A percentile compares a stretch with the other conserved stretches of the same genome.
Conservation (phyloP, 331 rosid species). For the Prunus yedoensis region DNA sequence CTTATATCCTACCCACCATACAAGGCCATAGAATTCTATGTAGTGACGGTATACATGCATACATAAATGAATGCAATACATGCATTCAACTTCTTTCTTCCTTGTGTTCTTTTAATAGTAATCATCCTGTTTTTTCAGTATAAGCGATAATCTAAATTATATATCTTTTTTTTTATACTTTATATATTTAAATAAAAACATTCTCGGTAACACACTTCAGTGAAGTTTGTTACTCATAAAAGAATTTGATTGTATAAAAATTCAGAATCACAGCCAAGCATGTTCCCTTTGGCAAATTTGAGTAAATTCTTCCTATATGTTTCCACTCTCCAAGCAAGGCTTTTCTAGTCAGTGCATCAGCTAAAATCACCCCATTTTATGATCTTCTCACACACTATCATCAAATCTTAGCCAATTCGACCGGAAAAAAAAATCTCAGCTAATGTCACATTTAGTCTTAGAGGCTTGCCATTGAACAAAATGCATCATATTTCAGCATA, state of each 20-base stretch:
- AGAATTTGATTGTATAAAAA: background rate
- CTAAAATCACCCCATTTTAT: background rate
- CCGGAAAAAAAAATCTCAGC: background rate
- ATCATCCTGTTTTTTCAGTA: too few relatives aligned
- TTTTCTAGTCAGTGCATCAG: background rate
- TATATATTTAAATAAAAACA: background rate
- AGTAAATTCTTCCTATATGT: background rate
- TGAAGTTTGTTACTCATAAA: background rate
- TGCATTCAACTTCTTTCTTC: too few relatives aligned
- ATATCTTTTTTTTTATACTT: too few relatives aligned
- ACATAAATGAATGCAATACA: too few relatives aligned
- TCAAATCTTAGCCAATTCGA: background rate
- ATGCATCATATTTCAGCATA: background rate
- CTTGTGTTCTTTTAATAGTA: too few relatives aligned
- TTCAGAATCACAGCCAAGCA: background rate
- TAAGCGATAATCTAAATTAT: too few relatives aligned
- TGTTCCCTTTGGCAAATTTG: background rate
- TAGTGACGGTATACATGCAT: too few relatives aligned
- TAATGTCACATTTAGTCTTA: background rate
- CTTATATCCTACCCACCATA: too few relatives aligned
- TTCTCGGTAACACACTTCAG: too few relatives aligned
- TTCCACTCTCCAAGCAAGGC: background rate
- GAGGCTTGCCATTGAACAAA: background rate
- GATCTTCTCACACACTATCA: background rate
- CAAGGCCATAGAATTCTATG: too few relatives aligned